phyloP scores from a whole-genome alignment of 1,284 basidiomycete species.

The Dichomitus squalens region DNA sequence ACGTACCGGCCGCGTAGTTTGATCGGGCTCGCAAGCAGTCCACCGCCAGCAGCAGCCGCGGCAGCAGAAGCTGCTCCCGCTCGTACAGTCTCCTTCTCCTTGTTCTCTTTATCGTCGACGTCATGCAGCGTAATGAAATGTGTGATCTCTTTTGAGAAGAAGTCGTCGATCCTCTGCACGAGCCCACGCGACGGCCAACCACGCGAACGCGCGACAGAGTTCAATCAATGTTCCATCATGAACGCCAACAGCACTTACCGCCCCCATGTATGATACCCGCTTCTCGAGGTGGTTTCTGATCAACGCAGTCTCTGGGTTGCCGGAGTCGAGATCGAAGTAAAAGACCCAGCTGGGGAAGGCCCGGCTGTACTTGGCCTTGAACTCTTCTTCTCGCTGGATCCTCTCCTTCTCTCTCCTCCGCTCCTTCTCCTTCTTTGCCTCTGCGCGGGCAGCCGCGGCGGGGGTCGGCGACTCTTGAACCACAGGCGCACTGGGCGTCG shows the following conservation, averaged over 20 bases:
- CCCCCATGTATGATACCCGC: slow-evolving; percentile 70
- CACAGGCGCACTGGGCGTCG: slow-evolving; percentile 18
- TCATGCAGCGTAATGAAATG: slow-evolving; percentile 75
- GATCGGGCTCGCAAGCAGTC: slow-evolving; percentile 62
- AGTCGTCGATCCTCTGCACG: slow-evolving; percentile 74
- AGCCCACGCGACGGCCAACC: neutral
- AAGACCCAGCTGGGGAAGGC: slow-evolving; percentile 87
- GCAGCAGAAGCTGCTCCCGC: neutral
- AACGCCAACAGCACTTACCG: slow-evolving; percentile 55
- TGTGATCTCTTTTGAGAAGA: slow-evolving; percentile 85
- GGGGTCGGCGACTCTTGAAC: slow-evolving; percentile 24
- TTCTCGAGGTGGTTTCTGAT: slow-evolving; percentile 51
- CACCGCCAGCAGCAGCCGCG: slow-evolving; percentile 13
- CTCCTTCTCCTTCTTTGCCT: slow-evolving; percentile 42
- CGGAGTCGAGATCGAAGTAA: slow-evolving; percentile 78
- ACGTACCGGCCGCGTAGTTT: slow-evolving; percentile 61
- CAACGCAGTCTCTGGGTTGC: slow-evolving; percentile 48
- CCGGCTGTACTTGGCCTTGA: slow-evolving; percentile 81
- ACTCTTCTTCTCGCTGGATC: slow-evolving; percentile 61
- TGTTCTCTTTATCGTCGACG: slow-evolving; percentile 69
- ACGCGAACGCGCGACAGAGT: neutral
- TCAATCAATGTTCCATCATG: neutral
- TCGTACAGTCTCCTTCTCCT: slow-evolving; percentile 30
- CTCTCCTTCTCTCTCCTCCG: slow-evolving; percentile 41
- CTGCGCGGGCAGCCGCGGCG: slow-evolving; percentile 26